Conservation (phyloP, 441 rosid species). For the Theobroma grandiflorum region DNA sequence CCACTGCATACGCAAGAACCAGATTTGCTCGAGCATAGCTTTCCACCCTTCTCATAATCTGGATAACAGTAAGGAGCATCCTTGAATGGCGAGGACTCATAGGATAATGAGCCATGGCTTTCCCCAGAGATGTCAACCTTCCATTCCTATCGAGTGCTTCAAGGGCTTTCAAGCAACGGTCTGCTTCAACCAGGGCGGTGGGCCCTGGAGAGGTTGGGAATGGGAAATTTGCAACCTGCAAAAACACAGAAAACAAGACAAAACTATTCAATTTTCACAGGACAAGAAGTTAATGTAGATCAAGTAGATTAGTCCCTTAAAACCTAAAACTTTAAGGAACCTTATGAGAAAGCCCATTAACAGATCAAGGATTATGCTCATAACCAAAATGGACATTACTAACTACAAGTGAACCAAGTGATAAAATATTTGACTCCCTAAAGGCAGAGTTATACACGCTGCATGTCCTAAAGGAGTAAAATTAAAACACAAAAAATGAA, state of each 20-base stretch:
- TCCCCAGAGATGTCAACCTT: conserved; percentile 77
- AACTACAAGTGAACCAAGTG: not conserved
- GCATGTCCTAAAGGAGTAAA: not conserved
- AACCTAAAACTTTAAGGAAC: conserved; percentile 15
- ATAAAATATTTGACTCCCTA: not conserved
- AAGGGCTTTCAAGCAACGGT: conserved; percentile 68
- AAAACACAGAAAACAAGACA: not conserved
- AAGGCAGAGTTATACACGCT: not conserved
- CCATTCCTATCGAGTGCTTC: conserved; percentile 74
- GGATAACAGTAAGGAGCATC: conserved; percentile 83
- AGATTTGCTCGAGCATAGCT: conserved; percentile 63
- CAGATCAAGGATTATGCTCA: not conserved
- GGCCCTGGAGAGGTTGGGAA: conserved; percentile 86
- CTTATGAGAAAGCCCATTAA: not conserved
- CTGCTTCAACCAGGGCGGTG: conserved; percentile 71
- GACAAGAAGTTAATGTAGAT: not conserved
- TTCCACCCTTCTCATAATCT: conserved; percentile 54
- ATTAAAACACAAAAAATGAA: not conserved
- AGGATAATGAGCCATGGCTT: conserved; percentile 85
- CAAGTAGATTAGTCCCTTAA: not conserved
- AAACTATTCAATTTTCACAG: not conserved
- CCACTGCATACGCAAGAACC: conserved; percentile 66
- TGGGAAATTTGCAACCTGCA: conserved; percentile 84
- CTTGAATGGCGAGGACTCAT: conserved; percentile 95
- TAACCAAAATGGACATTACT: not conserved